Evolutionary conservation across 768 basidiomycete species (phyloP).

Genomic region (Suillus bovinus): DNA sequence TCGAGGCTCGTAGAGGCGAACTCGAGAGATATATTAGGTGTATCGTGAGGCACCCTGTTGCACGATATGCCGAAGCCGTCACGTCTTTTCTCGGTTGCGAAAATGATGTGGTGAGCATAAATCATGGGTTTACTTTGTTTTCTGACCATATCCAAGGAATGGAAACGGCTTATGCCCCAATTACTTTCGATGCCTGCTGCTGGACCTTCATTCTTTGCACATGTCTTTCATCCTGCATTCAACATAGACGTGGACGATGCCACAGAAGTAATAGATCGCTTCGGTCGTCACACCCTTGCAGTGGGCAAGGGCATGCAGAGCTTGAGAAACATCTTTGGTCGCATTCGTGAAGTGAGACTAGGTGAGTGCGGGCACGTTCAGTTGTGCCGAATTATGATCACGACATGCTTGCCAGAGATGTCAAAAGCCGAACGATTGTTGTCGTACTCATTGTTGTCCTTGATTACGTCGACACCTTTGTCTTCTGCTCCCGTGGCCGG

Average conservation of each 20-base stretch:
- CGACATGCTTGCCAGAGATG: constrained; percentile 54
- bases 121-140: constrained; percentile 2
- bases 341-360: constrained; percentile 63
- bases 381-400: not conserved
- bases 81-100: constrained; percentile 81
- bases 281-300: constrained; percentile 64
- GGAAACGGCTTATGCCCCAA: constrained; percentile 61
- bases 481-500: constrained; percentile 48
- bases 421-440: constrained; percentile 73
- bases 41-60: constrained; percentile 73
- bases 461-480: constrained; percentile 70
- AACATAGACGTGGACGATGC: constrained; percentile 80
- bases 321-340: constrained; percentile 60
- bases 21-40: constrained; percentile 75
- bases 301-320: constrained; percentile 70
- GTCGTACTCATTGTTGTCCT: constrained; percentile 70
- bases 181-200: constrained; percentile 62
- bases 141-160: constrained; percentile 53
- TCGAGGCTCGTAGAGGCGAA: constrained; percentile 80
- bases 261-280: constrained; percentile 53
- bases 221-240: constrained; percentile 83
- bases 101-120: constrained; percentile 61
- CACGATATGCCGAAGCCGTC: constrained; percentile 75
- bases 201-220: constrained; percentile 76
- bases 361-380: constrained; percentile 46